Conservation (phyloP, 108 stramenopile species). For the Pseudonitzschia multistriata region DNA sequence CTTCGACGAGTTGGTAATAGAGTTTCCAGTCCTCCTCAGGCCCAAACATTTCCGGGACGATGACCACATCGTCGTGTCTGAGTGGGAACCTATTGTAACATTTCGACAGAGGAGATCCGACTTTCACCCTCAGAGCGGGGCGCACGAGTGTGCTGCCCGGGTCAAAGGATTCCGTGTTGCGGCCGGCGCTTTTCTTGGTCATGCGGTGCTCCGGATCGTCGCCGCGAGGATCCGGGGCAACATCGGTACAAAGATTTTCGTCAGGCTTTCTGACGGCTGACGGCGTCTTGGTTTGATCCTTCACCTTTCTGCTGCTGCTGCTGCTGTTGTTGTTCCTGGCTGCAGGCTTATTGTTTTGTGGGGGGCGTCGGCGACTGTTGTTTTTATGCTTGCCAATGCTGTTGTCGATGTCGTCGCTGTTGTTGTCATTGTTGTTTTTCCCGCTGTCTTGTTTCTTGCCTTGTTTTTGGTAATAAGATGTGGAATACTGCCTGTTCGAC, state of each 20-base stretch:
- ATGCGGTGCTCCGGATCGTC: not conserved
- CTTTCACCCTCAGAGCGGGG: constrained; percentile 62
- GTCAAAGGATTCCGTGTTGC: constrained; percentile 77
- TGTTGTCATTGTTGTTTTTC: too few species aligned
- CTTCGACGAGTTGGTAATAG: constrained; percentile 76
- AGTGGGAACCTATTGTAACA: constrained; percentile 37
- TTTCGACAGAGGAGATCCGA: constrained; percentile 27
- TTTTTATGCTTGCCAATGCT: not conserved
- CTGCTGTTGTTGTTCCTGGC: not conserved
- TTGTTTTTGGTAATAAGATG: not conserved
- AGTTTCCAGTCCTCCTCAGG: constrained; percentile 64
- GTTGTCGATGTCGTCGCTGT: too few species aligned
- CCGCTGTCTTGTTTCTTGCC: not conserved
- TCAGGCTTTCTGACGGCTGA: not conserved
- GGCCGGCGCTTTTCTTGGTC: constrained; percentile 3
- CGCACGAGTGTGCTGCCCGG: constrained; percentile 70
- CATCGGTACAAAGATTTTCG: constrained; percentile 1
- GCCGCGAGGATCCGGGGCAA: constrained; percentile 8
- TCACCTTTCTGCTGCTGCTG: not conserved
- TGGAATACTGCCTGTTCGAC: not conserved
- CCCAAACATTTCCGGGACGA: constrained; percentile 85
- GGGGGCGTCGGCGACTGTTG: not conserved
- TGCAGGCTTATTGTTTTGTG: not conserved
- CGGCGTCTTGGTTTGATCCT: not conserved
- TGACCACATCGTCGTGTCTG: constrained; percentile 87